Evolutionary conservation across 345 rosid genomes (phyloP).

Genomic region (Aethionema arabicum): DNA sequence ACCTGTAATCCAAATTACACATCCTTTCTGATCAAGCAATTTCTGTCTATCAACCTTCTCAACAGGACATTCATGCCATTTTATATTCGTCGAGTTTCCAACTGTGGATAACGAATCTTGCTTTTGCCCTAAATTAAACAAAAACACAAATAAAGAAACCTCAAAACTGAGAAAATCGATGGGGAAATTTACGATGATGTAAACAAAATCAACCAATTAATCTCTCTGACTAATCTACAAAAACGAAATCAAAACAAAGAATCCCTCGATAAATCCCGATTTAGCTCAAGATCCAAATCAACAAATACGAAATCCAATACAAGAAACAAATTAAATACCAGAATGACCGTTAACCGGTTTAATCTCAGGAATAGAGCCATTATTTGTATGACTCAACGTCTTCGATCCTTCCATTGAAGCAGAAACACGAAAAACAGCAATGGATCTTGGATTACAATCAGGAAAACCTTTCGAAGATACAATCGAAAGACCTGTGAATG

Average conservation of each 20-base stretch:
- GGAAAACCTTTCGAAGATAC: conserved; percentile 23
- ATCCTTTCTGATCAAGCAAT: conserved; percentile 79
- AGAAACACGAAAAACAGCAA: conserved; percentile 35
- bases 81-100: conserved; percentile 64
- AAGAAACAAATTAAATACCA: conserved; percentile 4
- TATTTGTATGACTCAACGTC: conserved; percentile 23
- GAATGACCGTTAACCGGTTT: conserved; percentile 32
- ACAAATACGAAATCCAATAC: neutral
- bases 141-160: neutral
- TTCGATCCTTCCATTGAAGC: conserved; percentile 41
- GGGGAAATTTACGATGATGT: neutral
- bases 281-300: neutral
- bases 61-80: conserved; percentile 73
- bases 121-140: conserved; percentile 45
- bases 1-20: conserved; percentile 82
- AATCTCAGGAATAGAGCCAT: conserved; percentile 31
- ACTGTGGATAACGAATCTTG: conserved; percentile 45
- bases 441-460: conserved; percentile 28
- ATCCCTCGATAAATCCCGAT: neutral
- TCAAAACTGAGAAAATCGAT: neutral
- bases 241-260: neutral
- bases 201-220: neutral
- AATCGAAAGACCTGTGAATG: conserved; percentile 31
- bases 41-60: conserved; percentile 60
- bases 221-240: no score